Evolutionary conservation across 208 protist species (phyloP).

Genomic region (Acanthamoeba royreba): DNA sequence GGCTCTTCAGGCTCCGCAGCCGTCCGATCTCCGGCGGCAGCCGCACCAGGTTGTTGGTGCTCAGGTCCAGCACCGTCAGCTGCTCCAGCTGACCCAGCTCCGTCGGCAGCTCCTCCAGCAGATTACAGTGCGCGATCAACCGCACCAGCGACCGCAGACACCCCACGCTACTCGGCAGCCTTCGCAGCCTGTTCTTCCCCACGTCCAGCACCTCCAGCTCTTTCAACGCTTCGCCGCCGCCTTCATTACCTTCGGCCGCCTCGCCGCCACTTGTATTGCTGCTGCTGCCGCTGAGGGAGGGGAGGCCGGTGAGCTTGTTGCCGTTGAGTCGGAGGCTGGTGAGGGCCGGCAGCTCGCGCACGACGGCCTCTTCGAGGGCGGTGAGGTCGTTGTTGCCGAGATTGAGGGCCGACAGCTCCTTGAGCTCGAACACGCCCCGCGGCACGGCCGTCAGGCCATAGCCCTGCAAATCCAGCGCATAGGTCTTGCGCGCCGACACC

Average conservation of each 20-base stretch:
- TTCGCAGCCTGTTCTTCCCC: constrained; percentile 23
- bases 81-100: not conserved
- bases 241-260: not conserved
- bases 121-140: constrained; percentile 34
- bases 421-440: not conserved
- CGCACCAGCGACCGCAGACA: not conserved
- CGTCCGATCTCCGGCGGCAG: not conserved
- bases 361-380: not conserved
- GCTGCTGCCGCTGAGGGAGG: not conserved
- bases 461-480: not conserved
- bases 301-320: not conserved
- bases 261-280: not conserved
- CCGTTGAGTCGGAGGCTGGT: constrained; percentile 12
- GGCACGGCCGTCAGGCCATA: not conserved
- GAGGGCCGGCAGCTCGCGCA: not conserved
- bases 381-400: constrained; percentile 29
- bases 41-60: constrained; percentile 43
- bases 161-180: not conserved
- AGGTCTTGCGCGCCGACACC: not conserved
- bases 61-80: constrained; percentile 43
- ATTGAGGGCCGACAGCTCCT: constrained; percentile 19
- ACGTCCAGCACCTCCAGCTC: not conserved
- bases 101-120: not conserved
- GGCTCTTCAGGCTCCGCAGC: not conserved
- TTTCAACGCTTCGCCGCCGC: not conserved